These are phyloP conservation scores for Skeletonema menzelii DNA, from an alignment of 108 stramenopile genomes.

Conservation along the genomic window DNA sequence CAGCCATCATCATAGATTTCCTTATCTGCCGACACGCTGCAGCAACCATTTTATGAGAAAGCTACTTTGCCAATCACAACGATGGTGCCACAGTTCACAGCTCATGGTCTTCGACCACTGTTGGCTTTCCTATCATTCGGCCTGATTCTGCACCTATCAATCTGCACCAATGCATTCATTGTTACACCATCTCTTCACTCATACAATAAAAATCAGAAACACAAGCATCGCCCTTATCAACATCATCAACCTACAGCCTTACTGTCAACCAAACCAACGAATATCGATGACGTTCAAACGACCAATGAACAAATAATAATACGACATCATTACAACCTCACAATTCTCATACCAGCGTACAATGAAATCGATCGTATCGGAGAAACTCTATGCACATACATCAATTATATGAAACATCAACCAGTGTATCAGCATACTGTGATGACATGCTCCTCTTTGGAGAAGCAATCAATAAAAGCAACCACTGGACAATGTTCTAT, in stretches of 20 bases:
- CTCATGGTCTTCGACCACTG: too few species aligned
- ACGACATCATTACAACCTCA: conserved; percentile 38
- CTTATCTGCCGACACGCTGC: too few species aligned
- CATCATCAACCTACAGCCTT: background rate
- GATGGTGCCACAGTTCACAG: too few species aligned
- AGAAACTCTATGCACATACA: conserved; percentile 54
- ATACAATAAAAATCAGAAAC: background rate
- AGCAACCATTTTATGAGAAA: too few species aligned
- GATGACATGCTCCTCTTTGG: background rate
- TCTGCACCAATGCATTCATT: background rate
- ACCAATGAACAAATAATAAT: background rate
- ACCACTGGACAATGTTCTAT: conserved; percentile 19
- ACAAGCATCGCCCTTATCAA: background rate
- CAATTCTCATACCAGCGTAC: conserved; percentile 77
- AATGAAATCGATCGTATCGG: conserved; percentile 78
- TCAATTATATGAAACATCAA: conserved; percentile 34
- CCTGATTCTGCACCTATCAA: background rate
- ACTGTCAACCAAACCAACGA: background rate
- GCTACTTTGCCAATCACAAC: too few species aligned
- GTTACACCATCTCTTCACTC: background rate
- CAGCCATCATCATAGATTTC: too few species aligned
- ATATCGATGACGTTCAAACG: background rate
- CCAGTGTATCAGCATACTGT: background rate
- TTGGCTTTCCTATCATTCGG: background rate
- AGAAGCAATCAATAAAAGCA: background rate